Base-by-base conservation (phyloP, 345 rosid species). In the Aethionema arabicum region DNA sequence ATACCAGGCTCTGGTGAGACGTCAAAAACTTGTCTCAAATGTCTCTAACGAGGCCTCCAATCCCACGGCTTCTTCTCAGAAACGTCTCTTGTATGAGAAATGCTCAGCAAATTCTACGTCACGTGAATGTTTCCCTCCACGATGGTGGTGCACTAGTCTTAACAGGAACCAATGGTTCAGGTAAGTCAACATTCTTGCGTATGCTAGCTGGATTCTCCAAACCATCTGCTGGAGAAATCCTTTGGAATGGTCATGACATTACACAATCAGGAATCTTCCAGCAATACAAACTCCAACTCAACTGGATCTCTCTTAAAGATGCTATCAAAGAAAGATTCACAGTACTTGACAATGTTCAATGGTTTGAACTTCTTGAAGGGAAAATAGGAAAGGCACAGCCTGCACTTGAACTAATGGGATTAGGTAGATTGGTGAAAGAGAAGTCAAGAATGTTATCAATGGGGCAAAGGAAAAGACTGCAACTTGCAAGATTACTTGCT, bases 41-140 rank as follows among this genome's bases (percentile, higher is more conserved):
- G 95, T 68, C 87, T 74, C 65, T 81, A 6, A 51, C 81, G 36
- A 83, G 70, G 55, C 83, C 87, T 1, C 93, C 83, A 10, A 73
- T 74, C 43, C 95, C 93, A 56, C 80, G 87, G 36, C 78, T 89
- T 15, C 79, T 92, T 52, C 95, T 92, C 5, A 80, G 83, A 66
- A 87, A 87, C 63, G 95, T 92, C 41, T 86, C 98, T 0, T 92
- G 97, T 75, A 92, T 86, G 96, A 85, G 98, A 80, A 92, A 87
- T 66, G 93, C 89, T 0, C 93, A 85, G 39, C 93, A 86, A 69
- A 84, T 92, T 54, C 60, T 92, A 67, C 75, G 83, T 3, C 86
- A 92, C 32, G 88, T 85, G 14, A 92, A 89, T 38, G 82, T 84
- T 11, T 82, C 95, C 0, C 29, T 92, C 33, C 85, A 85, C 45